Base-by-base conservation (phyloP, 164 flowering plant species). In the Kalanchoe fedtschenkoi region DNA sequence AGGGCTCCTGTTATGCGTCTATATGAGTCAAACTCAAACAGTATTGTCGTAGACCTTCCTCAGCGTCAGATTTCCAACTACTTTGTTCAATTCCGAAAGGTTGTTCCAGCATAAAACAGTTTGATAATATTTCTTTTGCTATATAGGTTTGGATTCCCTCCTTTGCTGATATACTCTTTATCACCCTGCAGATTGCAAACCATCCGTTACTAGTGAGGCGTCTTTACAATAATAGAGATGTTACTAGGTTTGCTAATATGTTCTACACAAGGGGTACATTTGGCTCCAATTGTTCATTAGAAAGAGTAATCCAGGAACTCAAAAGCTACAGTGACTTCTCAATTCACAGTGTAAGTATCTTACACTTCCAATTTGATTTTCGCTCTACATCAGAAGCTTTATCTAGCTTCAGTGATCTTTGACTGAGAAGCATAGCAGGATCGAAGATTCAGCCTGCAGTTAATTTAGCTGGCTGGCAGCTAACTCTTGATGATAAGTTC, bases 141-240 rank as follows among this genome's bases (percentile, higher is more conserved):
- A 30, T 11, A 28, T 28, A 34, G 29, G 43, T 60, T 15, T 13
- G 28, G n/a, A 34, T 19, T 32, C 28, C 1, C 41, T n/a, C n/a
- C 13, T 32, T 11, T 37, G 1, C 38, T 32, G 6, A 16, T 21
- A 8, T 37, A 33, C 19, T 17, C 21, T 26, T 19, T 22, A 6
- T 26, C 21, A 2, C 34, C 17, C 60, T 68, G 30, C 77, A 92
- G 98, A 92, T 92, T 67, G 96, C 98, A 70, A 92, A 92, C 75
- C 98, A 92, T 78, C 96, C 97, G 58, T 83, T 92, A 69, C 69
- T 92, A 61, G 87, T 89, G 70, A 83, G 98, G 83, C 89, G 96
- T 26, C 76, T 85, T 21, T 92, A 86, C 81, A 80, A 68, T 47
- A 91, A 92, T 66, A 76, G 71, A 64, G 98, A 89, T 78, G 81